Conservation (phyloP, 78 protist species). For the Dictyostelium capitatum region DNA sequence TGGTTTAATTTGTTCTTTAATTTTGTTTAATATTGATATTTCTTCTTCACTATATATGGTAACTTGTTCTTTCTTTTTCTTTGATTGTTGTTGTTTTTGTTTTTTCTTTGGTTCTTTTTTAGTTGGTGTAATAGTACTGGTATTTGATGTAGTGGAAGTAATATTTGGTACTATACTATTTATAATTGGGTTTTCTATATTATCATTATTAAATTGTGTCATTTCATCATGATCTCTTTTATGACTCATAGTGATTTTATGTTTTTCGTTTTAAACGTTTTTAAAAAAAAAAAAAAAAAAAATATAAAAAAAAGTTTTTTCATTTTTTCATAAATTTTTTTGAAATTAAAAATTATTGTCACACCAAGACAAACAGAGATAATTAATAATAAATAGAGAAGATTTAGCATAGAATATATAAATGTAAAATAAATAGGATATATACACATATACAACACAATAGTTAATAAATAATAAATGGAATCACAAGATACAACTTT, state of each 20-base stretch:
- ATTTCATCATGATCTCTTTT: constrained; percentile 36
- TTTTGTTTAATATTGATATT: not conserved
- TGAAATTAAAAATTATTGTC: too few species aligned
- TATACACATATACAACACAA: too few species aligned
- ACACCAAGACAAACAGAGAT: too few species aligned
- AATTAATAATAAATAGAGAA: too few species aligned
- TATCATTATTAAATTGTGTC: not conserved
- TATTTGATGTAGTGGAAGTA: too few species aligned
- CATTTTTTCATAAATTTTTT: too few species aligned
- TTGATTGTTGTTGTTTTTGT: not conserved
- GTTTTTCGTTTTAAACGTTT: too few species aligned
- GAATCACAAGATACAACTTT: constrained; percentile 19
- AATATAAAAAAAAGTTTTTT: too few species aligned
- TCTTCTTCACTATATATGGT: not conserved
- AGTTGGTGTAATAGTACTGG: too few species aligned
- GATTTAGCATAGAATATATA: too few species aligned
- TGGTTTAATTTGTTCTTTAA: constrained; percentile 16
- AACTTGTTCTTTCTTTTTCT: not conserved
- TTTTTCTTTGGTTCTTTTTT: not conserved
- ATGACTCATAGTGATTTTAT: not conserved
- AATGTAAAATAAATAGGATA: too few species aligned
- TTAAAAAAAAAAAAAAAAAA: not conserved
- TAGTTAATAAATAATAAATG: not conserved
- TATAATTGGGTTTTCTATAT: not conserved
- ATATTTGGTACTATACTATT: too few species aligned